Evolutionary conservation across 2,329 filamentous ascomycete genomes (phyloP).

Genomic region (Mycosphaerella arachidis): DNA sequence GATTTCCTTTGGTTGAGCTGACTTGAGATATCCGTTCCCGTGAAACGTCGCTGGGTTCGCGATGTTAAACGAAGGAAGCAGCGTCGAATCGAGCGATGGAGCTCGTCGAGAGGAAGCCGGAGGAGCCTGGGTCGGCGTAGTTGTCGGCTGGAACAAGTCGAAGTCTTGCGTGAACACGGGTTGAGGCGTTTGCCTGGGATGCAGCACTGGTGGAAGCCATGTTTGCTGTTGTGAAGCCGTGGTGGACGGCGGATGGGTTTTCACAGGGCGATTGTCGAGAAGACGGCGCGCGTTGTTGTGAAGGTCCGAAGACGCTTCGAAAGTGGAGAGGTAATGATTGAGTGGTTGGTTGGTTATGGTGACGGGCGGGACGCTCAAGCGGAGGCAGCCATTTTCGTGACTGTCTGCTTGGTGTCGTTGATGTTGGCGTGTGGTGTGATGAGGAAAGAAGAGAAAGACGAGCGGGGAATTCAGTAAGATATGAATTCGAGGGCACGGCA

Average conservation of each 20-base stretch:
- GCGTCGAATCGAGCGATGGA: constrained; percentile 51
- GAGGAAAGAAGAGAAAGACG: background rate
- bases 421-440: background rate
- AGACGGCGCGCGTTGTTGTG: constrained; percentile 33
- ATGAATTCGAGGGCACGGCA: background rate
- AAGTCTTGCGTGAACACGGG: constrained; percentile 61
- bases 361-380: constrained; percentile 27
- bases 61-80: constrained; percentile 55
- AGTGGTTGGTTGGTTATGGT: constrained; percentile 27
- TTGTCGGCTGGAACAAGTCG: constrained; percentile 63
- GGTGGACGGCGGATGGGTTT: constrained; percentile 72
- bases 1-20: constrained; percentile 23
- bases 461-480: background rate
- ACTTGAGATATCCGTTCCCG: constrained; percentile 55
- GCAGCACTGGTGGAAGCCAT: constrained; percentile 67
- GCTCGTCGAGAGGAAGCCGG: constrained; percentile 43
- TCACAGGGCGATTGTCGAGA: constrained; percentile 48
- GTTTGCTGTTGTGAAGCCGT: constrained; percentile 69
- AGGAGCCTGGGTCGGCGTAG: constrained; percentile 35
- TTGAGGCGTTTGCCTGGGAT: constrained; percentile 46
- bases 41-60: constrained; percentile 51
- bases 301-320: constrained; percentile 30
- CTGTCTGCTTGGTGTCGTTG: constrained; percentile 21
- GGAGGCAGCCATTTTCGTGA: constrained; percentile 33
- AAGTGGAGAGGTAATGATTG: constrained; percentile 23